Evolutionary conservation across 352 stramenopile species (phyloP).

Genomic region (Aphanomyces stellatus): DNA sequence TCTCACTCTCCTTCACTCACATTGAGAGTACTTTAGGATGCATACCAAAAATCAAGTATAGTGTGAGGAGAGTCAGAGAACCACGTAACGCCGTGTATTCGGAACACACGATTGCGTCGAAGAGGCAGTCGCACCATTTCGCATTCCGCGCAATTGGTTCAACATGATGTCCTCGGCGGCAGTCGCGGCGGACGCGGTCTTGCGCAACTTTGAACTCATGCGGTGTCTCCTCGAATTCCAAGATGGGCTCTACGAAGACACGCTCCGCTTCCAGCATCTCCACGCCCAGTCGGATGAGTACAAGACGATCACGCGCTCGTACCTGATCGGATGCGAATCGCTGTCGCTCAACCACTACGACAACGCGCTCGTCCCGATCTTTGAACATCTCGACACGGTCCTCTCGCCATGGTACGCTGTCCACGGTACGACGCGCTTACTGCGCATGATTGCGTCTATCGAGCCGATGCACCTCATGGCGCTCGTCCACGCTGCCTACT

Average conservation of each 20-base stretch:
- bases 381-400: neutral
- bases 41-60: too few relatives aligned
- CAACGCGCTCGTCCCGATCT: neutral
- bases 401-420: neutral
- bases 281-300: neutral
- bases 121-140: too few relatives aligned
- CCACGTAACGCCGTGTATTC: neutral
- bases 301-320: neutral
- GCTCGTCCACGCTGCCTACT: neutral
- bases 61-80: neutral
- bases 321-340: neutral
- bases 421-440: neutral
- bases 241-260: constrained; percentile 5
- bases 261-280: neutral
- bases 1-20: too few relatives aligned
- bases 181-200: neutral
- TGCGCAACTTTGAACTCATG: neutral
- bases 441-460: neutral
- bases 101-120: too few relatives aligned
- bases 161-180: neutral
- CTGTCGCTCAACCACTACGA: neutral
- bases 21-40: too few relatives aligned
- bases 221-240: neutral
- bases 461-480: neutral
- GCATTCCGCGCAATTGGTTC: neutral